A percentile compares a stretch with the other conserved stretches of the same genome.
Conservation (phyloP, 768 basidiomycete genomes). For the Exidia glandulosa region DNA sequence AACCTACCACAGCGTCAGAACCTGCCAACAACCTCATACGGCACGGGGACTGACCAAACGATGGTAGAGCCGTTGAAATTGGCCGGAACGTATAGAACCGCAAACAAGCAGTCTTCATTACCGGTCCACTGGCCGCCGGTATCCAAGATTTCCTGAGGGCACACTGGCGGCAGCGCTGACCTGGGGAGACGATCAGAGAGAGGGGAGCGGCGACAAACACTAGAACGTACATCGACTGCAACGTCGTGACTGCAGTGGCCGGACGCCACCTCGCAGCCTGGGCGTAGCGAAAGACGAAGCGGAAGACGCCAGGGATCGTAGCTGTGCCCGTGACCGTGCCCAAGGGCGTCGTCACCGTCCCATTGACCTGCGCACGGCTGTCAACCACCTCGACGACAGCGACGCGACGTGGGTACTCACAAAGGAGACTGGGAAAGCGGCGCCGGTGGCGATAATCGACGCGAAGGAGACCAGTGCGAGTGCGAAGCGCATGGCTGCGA, state of each 20-base stretch:
- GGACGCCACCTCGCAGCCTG: neutral
- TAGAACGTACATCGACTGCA: neutral
- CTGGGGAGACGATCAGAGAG: neutral
- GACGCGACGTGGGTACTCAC: too few species aligned
- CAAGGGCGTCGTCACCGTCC: neutral
- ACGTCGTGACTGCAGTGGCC: neutral
- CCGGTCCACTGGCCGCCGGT: constrained; percentile 32
- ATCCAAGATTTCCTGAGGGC: constrained; percentile 47
- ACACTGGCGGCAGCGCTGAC: constrained; percentile 50
- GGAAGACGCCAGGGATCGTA: neutral
- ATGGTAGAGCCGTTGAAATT: constrained; percentile 34
- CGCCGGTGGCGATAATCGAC: too few species aligned
- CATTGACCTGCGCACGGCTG: neutral
- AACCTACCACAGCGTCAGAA: constrained; percentile 36
- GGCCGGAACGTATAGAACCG: constrained; percentile 60
- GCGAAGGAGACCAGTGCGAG: too few species aligned
- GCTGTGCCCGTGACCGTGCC: neutral
- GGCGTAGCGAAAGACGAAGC: neutral
- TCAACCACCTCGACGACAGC: neutral
- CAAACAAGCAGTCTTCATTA: constrained; percentile 72
- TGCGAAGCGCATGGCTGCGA: too few species aligned
- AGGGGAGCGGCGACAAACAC: neutral
- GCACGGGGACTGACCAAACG: constrained; percentile 38
- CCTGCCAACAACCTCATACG: neutral
- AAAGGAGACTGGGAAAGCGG: too few species aligned